A percentile compares a stretch with the other conserved stretches of the same genome.
Evolutionary conservation across 345 rosid genomes (phyloP).

Genomic region (Eutrema japonicum): DNA sequence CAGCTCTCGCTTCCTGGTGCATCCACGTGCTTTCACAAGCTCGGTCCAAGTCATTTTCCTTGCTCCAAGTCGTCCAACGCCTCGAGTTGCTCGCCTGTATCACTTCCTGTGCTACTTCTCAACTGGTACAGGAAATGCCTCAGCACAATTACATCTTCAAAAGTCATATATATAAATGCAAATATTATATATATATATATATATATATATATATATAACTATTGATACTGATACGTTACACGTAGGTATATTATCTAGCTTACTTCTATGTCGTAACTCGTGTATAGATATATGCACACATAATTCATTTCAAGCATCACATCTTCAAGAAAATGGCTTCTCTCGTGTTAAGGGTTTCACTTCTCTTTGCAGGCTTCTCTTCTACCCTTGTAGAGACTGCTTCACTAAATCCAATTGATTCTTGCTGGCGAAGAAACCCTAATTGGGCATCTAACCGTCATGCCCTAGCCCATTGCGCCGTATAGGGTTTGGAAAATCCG

Average conservation of each 20-base stretch:
- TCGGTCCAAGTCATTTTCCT: too few species aligned
- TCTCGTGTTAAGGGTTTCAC: slow-evolving; percentile 36
- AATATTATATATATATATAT: too few species aligned
- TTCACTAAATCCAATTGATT: slow-evolving; percentile 62
- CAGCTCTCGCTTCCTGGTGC: too few species aligned
- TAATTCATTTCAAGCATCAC: slow-evolving; percentile 17
- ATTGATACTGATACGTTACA: not conserved
- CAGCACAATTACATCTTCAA: too few species aligned
- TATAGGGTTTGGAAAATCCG: slow-evolving; percentile 72
- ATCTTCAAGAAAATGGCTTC: slow-evolving; percentile 45
- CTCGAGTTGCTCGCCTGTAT: too few species aligned
- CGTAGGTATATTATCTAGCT: slow-evolving; percentile 17
- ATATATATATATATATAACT: not conserved
- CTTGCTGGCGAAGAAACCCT: slow-evolving; percentile 72
- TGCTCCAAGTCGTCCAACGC: too few species aligned
- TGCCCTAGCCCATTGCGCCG: slow-evolving; percentile 65
- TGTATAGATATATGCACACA: slow-evolving; percentile 25
- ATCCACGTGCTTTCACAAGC: too few species aligned
- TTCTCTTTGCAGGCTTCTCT: slow-evolving; percentile 35
- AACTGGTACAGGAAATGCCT: too few species aligned
- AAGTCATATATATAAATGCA: too few species aligned
- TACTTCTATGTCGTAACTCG: slow-evolving; percentile 22
- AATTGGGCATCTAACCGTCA: slow-evolving; percentile 71
- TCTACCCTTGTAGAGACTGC: slow-evolving; percentile 20
- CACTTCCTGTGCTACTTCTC: too few species aligned